A percentile compares a stretch with the other conserved stretches of the same genome.
These are phyloP conservation scores for Epichloe amarillans DNA, from an alignment of 2,329 filamentous ascomycete species.

Conservation along the genomic window DNA sequence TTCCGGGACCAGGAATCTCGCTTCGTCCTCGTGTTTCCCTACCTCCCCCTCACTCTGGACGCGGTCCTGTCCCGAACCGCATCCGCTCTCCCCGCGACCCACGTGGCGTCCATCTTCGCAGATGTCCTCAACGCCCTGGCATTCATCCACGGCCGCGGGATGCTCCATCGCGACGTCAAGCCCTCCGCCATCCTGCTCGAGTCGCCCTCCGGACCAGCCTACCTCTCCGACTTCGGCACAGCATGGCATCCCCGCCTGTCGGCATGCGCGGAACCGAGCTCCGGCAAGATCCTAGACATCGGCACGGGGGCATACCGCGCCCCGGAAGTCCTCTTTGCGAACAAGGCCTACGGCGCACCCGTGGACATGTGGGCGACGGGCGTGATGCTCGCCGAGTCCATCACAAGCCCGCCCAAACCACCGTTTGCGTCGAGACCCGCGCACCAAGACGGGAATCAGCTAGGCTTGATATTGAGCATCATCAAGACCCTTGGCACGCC, in stretches of 20 bases:
- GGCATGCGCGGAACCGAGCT: slow-evolving; percentile 47
- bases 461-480: slow-evolving; percentile 81
- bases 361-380: slow-evolving; percentile 89
- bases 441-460: slow-evolving; percentile 75
- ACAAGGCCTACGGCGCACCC: slow-evolving; percentile 53
- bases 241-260: slow-evolving; percentile 59
- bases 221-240: slow-evolving; percentile 84
- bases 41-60: slow-evolving; percentile 57
- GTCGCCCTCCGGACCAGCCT: slow-evolving; percentile 55
- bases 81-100: slow-evolving; percentile 14
- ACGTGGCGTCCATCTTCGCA: slow-evolving; percentile 34
- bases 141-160: slow-evolving; percentile 58
- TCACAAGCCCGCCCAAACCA: slow-evolving; percentile 37
- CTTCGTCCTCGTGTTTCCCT: slow-evolving; percentile 76
- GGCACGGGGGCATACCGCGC: slow-evolving; percentile 85
- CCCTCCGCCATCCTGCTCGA: slow-evolving; percentile 74
- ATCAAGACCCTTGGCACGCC: slow-evolving; percentile 88
- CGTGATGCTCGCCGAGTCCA: slow-evolving; percentile 68
- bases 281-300: slow-evolving; percentile 76
- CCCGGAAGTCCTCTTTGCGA: slow-evolving; percentile 81
- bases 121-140: slow-evolving; percentile 59
- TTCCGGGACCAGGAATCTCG: slow-evolving; percentile 59
- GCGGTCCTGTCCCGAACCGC: slow-evolving; percentile 8
- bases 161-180: slow-evolving; percentile 91
- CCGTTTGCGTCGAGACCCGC: slow-evolving; percentile 68